Percentiles rank a stretch among this genome's conserved stretches.
Conservation (phyloP, 1,284 basidiomycete genomes). For the Rhodotorula mucilaginosa region DNA sequence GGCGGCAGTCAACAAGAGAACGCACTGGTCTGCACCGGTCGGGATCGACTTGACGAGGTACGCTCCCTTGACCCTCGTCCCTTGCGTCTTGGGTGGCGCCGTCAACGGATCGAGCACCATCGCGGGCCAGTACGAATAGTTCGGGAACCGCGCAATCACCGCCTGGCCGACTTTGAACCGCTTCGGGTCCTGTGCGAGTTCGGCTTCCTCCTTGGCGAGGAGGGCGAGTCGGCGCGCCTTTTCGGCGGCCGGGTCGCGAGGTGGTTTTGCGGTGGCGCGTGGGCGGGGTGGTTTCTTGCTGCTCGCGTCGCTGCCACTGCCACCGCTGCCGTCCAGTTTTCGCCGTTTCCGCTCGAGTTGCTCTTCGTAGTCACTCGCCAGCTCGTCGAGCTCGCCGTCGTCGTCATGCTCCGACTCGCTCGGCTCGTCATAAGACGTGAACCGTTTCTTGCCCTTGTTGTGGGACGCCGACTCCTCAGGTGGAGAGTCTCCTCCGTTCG, state of each 20-base stretch:
- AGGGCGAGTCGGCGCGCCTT: not conserved
- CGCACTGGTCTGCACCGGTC: constrained; percentile 16
- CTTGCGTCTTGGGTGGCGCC: constrained; percentile 6
- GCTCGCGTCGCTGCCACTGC: not conserved
- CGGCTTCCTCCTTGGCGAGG: not conserved
- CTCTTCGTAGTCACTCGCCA: constrained; percentile 17
- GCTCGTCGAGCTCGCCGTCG: constrained; percentile 17
- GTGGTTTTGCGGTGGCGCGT: not conserved
- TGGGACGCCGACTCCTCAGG: no score
- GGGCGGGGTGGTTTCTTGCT: not conserved
- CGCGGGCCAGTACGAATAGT: constrained; percentile 8
- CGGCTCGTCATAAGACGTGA: constrained; percentile 5
- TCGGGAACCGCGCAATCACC: constrained; percentile 13
- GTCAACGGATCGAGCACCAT: constrained; percentile 10
- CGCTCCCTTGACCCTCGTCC: constrained; percentile 3
- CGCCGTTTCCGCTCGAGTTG: not conserved
- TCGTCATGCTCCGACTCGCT: constrained; percentile 1
- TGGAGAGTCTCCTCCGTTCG: no score
- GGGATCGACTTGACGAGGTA: constrained; percentile 23
- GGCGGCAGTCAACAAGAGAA: no score
- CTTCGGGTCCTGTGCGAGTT: not conserved
- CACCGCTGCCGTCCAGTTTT: not conserved
- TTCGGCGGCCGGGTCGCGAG: not conserved
- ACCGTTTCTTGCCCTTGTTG: constrained; percentile 1
- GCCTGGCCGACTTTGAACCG: constrained; percentile 5